phyloP scores from a whole-genome alignment of 202 grass and related monocot species.

The Brachypodium distachyon region DNA sequence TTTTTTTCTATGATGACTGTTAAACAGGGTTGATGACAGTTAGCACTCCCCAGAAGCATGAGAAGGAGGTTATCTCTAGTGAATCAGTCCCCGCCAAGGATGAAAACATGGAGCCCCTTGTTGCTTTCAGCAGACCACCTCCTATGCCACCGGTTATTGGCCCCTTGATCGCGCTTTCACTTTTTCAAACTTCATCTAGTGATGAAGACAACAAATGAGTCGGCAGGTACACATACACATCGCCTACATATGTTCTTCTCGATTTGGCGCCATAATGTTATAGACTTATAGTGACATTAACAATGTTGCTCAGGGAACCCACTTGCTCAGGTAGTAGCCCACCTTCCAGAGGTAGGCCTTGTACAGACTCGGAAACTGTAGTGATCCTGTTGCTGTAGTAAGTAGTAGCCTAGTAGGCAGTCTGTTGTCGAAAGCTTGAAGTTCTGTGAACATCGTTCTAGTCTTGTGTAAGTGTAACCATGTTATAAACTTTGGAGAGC shows the following conservation, averaged over 20 bases:
- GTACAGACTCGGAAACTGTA: background rate
- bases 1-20: background rate
- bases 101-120: slow-evolving; percentile 36
- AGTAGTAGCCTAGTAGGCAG: background rate
- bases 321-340: background rate
- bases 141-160: slow-evolving; percentile 54
- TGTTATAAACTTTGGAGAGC: background rate
- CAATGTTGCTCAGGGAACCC: background rate
- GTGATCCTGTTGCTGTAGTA: background rate
- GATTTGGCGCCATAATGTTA: background rate
- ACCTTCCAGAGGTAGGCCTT: background rate
- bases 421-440: background rate
- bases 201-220: slow-evolving; percentile 51
- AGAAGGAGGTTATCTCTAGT: slow-evolving; percentile 8
- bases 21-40: slow-evolving; percentile 43
- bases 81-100: slow-evolving; percentile 16
- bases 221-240: background rate
- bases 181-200: slow-evolving; percentile 34
- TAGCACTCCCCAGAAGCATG: slow-evolving; percentile 31
- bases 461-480: background rate
- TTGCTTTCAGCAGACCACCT: slow-evolving; percentile 50
- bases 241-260: background rate
- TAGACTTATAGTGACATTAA: background rate
- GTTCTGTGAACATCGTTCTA: background rate
- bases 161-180: slow-evolving; percentile 28